Evolutionary conservation across 495 filamentous ascomycete genomes (phyloP), one percentile per base, ranked within the genome.

Genomic region (Amniculicola lignicola): DNA sequence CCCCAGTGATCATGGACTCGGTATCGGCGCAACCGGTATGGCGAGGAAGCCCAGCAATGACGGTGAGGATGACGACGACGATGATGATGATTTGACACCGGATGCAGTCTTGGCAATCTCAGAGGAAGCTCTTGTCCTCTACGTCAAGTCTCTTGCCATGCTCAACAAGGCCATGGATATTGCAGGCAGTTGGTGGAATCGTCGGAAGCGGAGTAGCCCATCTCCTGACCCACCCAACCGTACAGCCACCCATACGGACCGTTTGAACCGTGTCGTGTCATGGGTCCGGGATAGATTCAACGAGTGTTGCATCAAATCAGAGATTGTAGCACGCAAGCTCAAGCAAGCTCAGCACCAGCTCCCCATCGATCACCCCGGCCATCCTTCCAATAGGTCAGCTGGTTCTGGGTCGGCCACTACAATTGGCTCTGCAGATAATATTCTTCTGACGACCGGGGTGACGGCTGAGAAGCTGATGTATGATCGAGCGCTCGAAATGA

Each of bases 391-490:
- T 63, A 83, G 86, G 45, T 75, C 77, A 0, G 69, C 81, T 24
- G 70, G 74, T 0, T 78, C 78, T 24, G 70, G 67, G 24, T 77
- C 76, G 2, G 56, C 62, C 0, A 70, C 72, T 0, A 64, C 51
- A 14, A 51, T 61, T 53, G 77, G 69, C 11, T 82, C 80, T 28
- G 77, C 82, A 2, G 88, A 87, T 46, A 72, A 74, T 48, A 84
- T 89, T 16, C 73, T 81, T n/a, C 78, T 87, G 12, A 82, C 77
- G 2, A 75, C 81, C 4, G 92, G 92, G 4, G 82, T 96, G 35
- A 95, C 90, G 18, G 93, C 93, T 0, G 93, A 96, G 72, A 95
- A 89, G 70, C 72, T 98, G 41, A 98, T 98, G 94, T 98, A 95
- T 62, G 94, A 98, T 59, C 88, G 93, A 12, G 93, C 93, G 2